A percentile compares a stretch with the other conserved stretches of the same genome.
These are phyloP conservation scores for Paxillus ammoniavirescens DNA, from an alignment of 768 basidiomycete genomes.

Conservation along the genomic window DNA sequence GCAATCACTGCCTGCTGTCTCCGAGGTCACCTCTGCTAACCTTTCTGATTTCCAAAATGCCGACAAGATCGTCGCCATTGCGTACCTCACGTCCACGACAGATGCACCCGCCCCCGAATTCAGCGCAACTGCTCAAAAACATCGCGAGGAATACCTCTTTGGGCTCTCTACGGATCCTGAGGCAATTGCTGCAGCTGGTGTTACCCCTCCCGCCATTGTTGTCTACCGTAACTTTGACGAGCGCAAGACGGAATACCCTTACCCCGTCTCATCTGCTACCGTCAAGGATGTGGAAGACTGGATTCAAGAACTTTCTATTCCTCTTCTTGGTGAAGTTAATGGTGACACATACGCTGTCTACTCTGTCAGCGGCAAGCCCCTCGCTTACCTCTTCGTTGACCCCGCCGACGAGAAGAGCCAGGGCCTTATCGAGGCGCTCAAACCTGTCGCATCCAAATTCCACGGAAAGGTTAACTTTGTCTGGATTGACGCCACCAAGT, in stretches of 20 bases:
- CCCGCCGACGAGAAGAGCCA: slow-evolving; percentile 66
- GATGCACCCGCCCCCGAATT: slow-evolving; percentile 72
- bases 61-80: slow-evolving; percentile 89
- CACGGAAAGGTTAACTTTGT: slow-evolving; percentile 95
- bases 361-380: slow-evolving; percentile 76
- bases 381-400: slow-evolving; percentile 95
- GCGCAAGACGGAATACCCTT: slow-evolving; percentile 65
- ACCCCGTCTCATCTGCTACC: slow-evolving; percentile 53
- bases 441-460: slow-evolving; percentile 75
- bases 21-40: slow-evolving; percentile 72
- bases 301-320: slow-evolving; percentile 81
- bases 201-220: slow-evolving; percentile 81
- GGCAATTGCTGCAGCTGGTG: slow-evolving; percentile 65
- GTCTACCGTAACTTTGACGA: slow-evolving; percentile 94
- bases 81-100: slow-evolving; percentile 76
- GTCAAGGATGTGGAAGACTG: slow-evolving; percentile 68
- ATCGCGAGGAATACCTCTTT: slow-evolving; percentile 93
- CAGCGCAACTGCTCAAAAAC: slow-evolving; percentile 74
- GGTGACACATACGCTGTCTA: slow-evolving; percentile 92
- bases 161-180: slow-evolving; percentile 77
- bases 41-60: slow-evolving; percentile 82
- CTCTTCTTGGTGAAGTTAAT: slow-evolving; percentile 87
- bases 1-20: slow-evolving; percentile 93
- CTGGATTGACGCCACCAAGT: slow-evolving; percentile 95
- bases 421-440: slow-evolving; percentile 62